Evolutionary conservation across 1,139 yeast species (phyloP).

Genomic region (Protomyces arabidopsidicola): DNA sequence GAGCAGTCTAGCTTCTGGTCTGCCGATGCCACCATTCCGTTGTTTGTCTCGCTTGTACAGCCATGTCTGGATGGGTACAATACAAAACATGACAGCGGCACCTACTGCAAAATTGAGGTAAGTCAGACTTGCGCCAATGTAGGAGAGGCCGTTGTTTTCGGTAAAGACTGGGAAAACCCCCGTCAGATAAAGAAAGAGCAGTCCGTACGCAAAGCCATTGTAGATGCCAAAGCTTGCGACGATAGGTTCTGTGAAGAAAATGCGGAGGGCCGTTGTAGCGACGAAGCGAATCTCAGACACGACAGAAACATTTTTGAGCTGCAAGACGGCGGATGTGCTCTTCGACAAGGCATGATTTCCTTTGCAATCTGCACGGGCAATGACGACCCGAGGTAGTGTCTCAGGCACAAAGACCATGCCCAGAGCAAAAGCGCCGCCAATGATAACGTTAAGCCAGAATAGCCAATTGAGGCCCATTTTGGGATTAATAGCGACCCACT

Average conservation of each 20-base stretch:
- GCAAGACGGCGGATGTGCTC: not conserved
- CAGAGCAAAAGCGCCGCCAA: slow-evolving; percentile 47
- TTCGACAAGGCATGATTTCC: not conserved
- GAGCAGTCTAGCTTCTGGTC: slow-evolving; percentile 28
- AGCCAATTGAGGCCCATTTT: slow-evolving; percentile 56
- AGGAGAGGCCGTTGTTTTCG: slow-evolving; percentile 23
- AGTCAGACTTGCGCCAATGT: slow-evolving; percentile 24
- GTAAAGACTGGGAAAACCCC: slow-evolving; percentile 27
- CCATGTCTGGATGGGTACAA: slow-evolving; percentile 36
- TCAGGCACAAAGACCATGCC: slow-evolving; percentile 41
- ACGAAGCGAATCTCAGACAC: slow-evolving; percentile 15
- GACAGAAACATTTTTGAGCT: slow-evolving; percentile 4
- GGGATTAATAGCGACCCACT: slow-evolving; percentile 46
- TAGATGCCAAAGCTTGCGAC: slow-evolving; percentile 75
- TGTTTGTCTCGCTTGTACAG: slow-evolving; percentile 16
- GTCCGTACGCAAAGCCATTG: slow-evolving; percentile 81
- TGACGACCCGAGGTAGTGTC: slow-evolving; percentile 26
- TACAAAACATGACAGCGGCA: slow-evolving; percentile 18
- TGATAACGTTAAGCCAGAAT: slow-evolving; percentile 55
- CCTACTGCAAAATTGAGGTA: slow-evolving; percentile 28
- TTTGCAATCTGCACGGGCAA: not conserved
- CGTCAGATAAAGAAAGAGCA: slow-evolving; percentile 45
- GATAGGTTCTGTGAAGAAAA: slow-evolving; percentile 73
- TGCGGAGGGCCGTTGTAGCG: slow-evolving; percentile 48
- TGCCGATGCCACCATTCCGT: slow-evolving; percentile 19